These are phyloP conservation scores for Paxillus ammoniavirescens DNA, from an alignment of 768 basidiomycete species.

Conservation along the genomic window DNA sequence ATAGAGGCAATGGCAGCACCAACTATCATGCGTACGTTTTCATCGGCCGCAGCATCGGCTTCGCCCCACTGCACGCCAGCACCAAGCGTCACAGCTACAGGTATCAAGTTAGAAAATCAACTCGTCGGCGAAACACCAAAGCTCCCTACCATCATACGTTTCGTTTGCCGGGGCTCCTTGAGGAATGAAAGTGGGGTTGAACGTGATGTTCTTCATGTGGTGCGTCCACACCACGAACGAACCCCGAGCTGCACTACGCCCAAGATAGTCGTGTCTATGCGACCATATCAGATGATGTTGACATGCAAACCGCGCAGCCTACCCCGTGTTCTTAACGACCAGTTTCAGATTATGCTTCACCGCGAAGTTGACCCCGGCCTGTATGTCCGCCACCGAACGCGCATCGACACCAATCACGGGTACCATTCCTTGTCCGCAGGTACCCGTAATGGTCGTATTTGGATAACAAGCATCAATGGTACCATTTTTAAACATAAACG, in stretches of 20 bases:
- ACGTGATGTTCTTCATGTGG: slow-evolving; percentile 37
- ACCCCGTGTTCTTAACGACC: slow-evolving; percentile 27
- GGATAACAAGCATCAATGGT: slow-evolving; percentile 40
- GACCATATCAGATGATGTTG: background rate
- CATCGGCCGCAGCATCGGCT: slow-evolving; percentile 37
- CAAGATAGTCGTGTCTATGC: slow-evolving; percentile 37
- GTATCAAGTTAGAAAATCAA: slow-evolving; percentile 8
- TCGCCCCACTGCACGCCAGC: slow-evolving; percentile 48
- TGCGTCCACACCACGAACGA: slow-evolving; percentile 43
- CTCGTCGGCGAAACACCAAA: background rate
- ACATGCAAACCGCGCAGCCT: background rate
- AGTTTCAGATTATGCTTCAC: slow-evolving; percentile 13
- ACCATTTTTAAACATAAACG: slow-evolving; percentile 37
- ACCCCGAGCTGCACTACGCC: slow-evolving; percentile 37
- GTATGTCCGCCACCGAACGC: slow-evolving; percentile 18
- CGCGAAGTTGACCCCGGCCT: slow-evolving; percentile 21
- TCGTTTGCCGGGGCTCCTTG: slow-evolving; percentile 24
- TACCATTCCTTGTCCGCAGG: slow-evolving; percentile 22
- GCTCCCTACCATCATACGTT: slow-evolving; percentile 16
- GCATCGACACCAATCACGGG: slow-evolving; percentile 21
- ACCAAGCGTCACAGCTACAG: slow-evolving; percentile 30
- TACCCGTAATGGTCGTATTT: slow-evolving; percentile 27
- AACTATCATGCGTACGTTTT: slow-evolving; percentile 37
- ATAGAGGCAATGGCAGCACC: slow-evolving; percentile 41
- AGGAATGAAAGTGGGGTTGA: slow-evolving; percentile 30